Evolutionary conservation across 129 eudicot species (phyloP).

Genomic region (Artemisia argyi): DNA sequence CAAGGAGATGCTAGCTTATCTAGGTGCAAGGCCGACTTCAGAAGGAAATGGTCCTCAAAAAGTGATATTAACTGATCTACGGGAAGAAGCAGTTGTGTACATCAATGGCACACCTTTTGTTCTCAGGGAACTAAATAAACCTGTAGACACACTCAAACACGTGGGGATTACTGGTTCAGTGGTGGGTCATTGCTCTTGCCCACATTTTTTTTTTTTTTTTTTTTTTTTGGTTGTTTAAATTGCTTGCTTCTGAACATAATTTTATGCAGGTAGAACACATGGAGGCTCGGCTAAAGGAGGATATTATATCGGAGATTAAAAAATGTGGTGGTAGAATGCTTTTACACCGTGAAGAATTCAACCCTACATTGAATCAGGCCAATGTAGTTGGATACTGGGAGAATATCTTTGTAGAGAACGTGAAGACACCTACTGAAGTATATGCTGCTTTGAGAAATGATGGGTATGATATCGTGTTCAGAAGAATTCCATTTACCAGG

Average conservation of each 20-base stretch:
- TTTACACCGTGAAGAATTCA: constrained; percentile 94
- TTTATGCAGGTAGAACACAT: constrained; percentile 71
- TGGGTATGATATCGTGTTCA: constrained; percentile 56
- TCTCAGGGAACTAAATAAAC: constrained; percentile 91
- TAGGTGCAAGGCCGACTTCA: constrained; percentile 52
- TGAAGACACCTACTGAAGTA: constrained; percentile 87
- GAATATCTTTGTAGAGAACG: constrained; percentile 76
- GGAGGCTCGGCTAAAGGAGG: constrained; percentile 95
- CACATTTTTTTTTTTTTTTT: not conserved
- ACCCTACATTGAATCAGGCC: constrained; percentile 61
- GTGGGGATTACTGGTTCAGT: constrained; percentile 90
- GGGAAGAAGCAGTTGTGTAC: constrained; percentile 97
- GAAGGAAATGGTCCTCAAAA: constrained; percentile 44
- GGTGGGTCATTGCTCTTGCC: constrained; percentile 36
- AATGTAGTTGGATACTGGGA: constrained; percentile 97
- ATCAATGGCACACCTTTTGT: constrained; percentile 91
- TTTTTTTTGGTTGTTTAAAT: too few relatives aligned
- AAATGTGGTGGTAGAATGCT: constrained; percentile 93
- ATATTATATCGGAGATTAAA: constrained; percentile 73
- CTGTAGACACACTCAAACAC: constrained; percentile 94
- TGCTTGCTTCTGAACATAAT: constrained; percentile 7
- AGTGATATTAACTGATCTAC: constrained; percentile 74
- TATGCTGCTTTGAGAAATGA: constrained; percentile 65
- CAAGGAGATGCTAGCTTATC: constrained; percentile 77
- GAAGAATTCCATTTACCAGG: constrained; percentile 88